A percentile compares a stretch with the other conserved stretches of the same genome.
phyloP scores from a whole-genome alignment of 345 rosid genomes.

The Rhodomyrtus tomentosa region DNA sequence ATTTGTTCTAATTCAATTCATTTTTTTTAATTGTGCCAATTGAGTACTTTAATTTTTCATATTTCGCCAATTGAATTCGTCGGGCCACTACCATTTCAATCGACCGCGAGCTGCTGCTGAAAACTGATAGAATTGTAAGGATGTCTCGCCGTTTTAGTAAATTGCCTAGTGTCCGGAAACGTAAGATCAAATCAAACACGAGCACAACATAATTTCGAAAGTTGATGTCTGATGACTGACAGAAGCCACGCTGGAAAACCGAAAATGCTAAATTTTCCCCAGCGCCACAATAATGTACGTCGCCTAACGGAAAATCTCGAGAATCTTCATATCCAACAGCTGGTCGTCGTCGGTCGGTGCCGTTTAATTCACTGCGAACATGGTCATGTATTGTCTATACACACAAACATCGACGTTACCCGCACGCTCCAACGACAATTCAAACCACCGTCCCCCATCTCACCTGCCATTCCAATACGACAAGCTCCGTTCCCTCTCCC shows the following conservation, averaged over 20 bases:
- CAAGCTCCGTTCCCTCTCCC: neutral
- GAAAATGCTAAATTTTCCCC: neutral
- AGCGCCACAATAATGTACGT: accelerated
- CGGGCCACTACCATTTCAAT: neutral
- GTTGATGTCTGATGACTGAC: neutral
- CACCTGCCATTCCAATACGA: conserved; percentile 24
- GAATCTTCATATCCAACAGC: neutral
- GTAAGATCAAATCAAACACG: neutral
- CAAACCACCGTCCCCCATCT: neutral
- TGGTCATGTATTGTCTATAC: neutral
- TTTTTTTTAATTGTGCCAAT: no score
- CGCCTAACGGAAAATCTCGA: neutral
- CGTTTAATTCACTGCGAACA: neutral
- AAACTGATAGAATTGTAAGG: neutral
- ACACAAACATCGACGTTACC: neutral
- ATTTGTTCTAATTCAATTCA: no score
- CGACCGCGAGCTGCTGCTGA: neutral
- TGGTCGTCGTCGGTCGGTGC: neutral
- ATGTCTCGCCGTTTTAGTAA: neutral
- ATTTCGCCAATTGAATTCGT: no score
- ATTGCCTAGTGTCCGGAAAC: neutral
- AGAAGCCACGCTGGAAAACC: neutral
- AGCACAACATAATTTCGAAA: neutral
- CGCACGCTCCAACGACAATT: neutral
- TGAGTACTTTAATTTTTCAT: no score